Conservation (phyloP, 306 rosid genomes). For the Dalbergia cultrata region DNA sequence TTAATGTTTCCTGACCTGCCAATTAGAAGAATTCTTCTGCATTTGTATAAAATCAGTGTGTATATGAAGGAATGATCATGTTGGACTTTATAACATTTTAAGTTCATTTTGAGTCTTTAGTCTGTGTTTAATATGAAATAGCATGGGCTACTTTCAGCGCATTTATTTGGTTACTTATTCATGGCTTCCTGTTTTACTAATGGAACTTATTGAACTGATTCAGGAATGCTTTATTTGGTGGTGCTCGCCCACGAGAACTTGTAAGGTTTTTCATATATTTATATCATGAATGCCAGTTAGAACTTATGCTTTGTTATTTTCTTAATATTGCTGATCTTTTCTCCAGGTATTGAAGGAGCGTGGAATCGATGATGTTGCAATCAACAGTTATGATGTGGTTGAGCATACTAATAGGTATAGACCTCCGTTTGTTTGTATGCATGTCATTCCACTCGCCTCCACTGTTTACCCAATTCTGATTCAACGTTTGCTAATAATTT, state of each 20-base stretch:
- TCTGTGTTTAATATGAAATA: constrained; percentile 16
- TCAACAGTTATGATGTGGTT: constrained; percentile 60
- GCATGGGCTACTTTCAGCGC: constrained; percentile 33
- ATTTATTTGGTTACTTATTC: constrained; percentile 10
- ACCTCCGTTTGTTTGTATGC: not conserved
- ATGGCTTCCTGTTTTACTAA: constrained; percentile 32
- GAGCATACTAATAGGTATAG: constrained; percentile 74
- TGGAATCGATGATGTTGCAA: constrained; percentile 73
- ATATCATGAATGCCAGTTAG: constrained; percentile 26
- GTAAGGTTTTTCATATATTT: constrained; percentile 56
- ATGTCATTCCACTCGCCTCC: constrained; percentile 9
- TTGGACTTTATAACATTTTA: constrained; percentile 27
- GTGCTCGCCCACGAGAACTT: constrained; percentile 97
- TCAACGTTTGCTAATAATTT: constrained; percentile 1
- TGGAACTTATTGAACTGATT: constrained; percentile 48
- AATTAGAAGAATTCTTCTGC: constrained; percentile 26
- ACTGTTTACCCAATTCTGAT: not conserved
- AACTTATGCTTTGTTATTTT: not conserved
- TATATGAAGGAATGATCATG: constrained; percentile 1
- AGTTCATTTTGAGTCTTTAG: constrained; percentile 23
- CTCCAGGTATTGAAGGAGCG: constrained; percentile 95
- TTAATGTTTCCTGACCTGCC: constrained; percentile 30
- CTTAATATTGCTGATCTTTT: constrained; percentile 30
- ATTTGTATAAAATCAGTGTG: constrained; percentile 29
- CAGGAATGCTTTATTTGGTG: constrained; percentile 93